Percentiles rank a stretch among this genome's conserved stretches.
These are phyloP conservation scores for Macaranga tanarius DNA, from an alignment of 441 rosid genomes.

Conservation along the genomic window DNA sequence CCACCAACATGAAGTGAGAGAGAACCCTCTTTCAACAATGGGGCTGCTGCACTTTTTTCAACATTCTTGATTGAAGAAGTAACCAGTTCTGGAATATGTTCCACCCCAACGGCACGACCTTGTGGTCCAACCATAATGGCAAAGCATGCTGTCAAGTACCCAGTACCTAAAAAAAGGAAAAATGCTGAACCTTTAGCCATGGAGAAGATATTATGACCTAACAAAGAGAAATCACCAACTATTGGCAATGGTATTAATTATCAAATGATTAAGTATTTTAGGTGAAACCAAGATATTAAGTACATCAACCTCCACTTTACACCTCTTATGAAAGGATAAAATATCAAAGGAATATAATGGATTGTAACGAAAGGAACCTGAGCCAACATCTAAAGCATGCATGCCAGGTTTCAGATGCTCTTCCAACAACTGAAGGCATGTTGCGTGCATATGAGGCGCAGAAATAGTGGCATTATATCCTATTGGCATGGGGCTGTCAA, in stretches of 20 bases:
- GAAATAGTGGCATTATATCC: conserved; percentile 92
- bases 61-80: conserved; percentile 63
- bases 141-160: conserved; percentile 94
- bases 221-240: not conserved
- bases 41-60: conserved; percentile 68
- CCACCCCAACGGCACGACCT: conserved; percentile 82
- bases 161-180: conserved; percentile 57
- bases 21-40: conserved; percentile 64
- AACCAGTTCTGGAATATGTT: conserved; percentile 81
- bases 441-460: conserved; percentile 98
- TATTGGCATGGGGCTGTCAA: conserved; percentile 78
- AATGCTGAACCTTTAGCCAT: not conserved
- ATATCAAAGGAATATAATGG: not conserved
- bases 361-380: conserved; percentile 45
- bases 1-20: conserved; percentile 80
- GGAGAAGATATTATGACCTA: not conserved
- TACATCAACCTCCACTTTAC: not conserved
- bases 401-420: conserved; percentile 79
- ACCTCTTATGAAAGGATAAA: not conserved
- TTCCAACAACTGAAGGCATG: conserved; percentile 80
- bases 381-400: conserved; percentile 92
- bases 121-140: conserved; percentile 85
- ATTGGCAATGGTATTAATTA: not conserved
- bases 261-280: not conserved
- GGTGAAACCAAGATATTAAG: not conserved